Base-by-base conservation (phyloP, 1,139 yeast species). In the Lodderomyces jiufengensis region DNA sequence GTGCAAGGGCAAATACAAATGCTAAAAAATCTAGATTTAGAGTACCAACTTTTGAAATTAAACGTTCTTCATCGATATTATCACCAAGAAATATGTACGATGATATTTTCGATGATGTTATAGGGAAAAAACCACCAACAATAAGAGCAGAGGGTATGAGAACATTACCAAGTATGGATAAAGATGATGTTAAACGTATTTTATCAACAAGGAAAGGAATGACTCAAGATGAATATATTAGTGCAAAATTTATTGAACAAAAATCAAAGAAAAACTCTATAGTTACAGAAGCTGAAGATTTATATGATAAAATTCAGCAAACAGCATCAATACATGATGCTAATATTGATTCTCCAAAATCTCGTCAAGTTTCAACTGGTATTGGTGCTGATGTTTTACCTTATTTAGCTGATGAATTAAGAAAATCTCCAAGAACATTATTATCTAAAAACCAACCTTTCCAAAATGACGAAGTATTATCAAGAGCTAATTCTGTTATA, bases 141-240 rank as follows among this genome's bases (percentile, higher is more conserved):
- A 70, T 69, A 25, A 55, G 54, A 43, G 49, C 68, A 15, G 52
- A 55, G 30, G 72, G 74, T 7, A 62, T 66, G 71, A 63, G 60
- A 40, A 66, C 75, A 1, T 59, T 62, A 37, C 75, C 73, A 38
- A 69, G 75, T 39, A 64, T 68, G 66, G 78, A 73, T 40, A 62
- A 70, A 8, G 70, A 70, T 31, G 76, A 73, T 43, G 66, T 72
- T 3, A 61, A 65, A 42, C 56, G 63, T 39, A 63, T 70, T 9
- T 55, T 63, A 44, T 64, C 61, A 37, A 58, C 73, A 25, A 69
- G 66, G 37, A 52, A 61, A 31, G 63, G 61, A 2, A 59, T 69
- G 31, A 59, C 67, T 12, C 73, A 69, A 38, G 73, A 67, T 27
- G 76, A 70, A 41, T 69, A 66, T 40, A 48, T 66, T 2, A 54